A percentile compares a stretch with the other conserved stretches of the same genome.
Conservation (phyloP, 176 grass and related monocot species). For the Ensete glaucum region DNA sequence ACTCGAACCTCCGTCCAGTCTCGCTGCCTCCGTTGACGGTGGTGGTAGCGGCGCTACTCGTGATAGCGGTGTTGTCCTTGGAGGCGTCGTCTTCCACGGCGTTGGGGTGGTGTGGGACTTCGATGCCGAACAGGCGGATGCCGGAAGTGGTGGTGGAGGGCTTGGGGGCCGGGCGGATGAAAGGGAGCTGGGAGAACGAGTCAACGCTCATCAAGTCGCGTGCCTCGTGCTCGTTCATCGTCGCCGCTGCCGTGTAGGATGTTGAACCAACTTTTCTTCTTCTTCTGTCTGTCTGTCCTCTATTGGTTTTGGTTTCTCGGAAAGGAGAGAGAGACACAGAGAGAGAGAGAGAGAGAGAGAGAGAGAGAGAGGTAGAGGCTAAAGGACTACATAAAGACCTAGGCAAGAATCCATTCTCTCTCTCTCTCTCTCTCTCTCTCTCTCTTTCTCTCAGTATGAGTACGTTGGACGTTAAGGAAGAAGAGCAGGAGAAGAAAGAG, state of each 20-base stretch:
- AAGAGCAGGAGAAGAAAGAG: neutral
- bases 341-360: neutral
- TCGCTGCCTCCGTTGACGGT: conserved; percentile 5
- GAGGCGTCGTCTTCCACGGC: neutral
- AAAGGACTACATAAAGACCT: too few species aligned
- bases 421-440: neutral
- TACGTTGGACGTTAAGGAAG: neutral
- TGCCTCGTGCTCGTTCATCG: conserved; percentile 58
- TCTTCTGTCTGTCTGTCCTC: too few species aligned
- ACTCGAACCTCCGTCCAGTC: conserved; percentile 77
- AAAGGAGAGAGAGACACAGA: neutral
- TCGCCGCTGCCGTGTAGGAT: neutral
- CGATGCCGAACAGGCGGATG: conserved; percentile 81
- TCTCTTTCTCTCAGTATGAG: neutral
- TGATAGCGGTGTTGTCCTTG: neutral
- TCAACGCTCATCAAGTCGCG: conserved; percentile 53
- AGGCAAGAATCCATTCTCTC: neutral
- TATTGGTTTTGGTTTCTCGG: too few species aligned
- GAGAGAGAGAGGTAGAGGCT: neutral
- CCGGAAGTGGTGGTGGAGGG: conserved; percentile 2
- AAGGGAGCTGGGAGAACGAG: conserved; percentile 73
- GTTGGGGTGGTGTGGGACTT: conserved; percentile 44
- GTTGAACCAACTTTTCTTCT: too few species aligned
- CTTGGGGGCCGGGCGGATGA: conserved; percentile 37
- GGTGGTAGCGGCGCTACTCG: neutral